A percentile compares a stretch with the other conserved stretches of the same genome.
Conservation (phyloP, 129 eudicot genomes). For the Artemisia tridentata region DNA sequence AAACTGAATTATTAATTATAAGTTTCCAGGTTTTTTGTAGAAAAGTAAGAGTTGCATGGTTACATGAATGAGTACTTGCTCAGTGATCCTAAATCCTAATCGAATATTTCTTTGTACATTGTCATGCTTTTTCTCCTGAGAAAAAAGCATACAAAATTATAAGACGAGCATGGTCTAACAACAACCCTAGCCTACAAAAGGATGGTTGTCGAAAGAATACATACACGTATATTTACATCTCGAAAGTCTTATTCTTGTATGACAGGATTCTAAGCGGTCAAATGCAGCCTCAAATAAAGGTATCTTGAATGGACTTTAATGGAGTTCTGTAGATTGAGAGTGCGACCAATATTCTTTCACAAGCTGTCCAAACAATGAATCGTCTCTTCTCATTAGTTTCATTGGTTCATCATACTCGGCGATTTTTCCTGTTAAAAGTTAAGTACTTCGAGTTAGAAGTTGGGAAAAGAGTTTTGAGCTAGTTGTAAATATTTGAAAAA, state of each 20-base stretch:
- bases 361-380: slow-evolving; percentile 82
- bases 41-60: no score
- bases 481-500: not conserved
- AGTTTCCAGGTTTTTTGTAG: no score
- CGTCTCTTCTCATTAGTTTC: slow-evolving; percentile 84
- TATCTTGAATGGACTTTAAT: slow-evolving; percentile 24
- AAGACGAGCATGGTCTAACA: slow-evolving; percentile 12
- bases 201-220: slow-evolving; percentile 12
- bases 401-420: slow-evolving; percentile 87
- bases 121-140: not conserved
- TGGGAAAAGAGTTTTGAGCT: not conserved
- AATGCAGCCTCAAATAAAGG: not conserved
- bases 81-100: slow-evolving; percentile 4
- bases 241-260: slow-evolving; percentile 16
- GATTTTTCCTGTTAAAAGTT: slow-evolving; percentile 58
- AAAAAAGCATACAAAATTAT: not conserved
- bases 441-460: not conserved
- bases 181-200: not conserved
- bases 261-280: slow-evolving; percentile 14
- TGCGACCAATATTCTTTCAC: slow-evolving; percentile 93
- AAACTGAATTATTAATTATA: no score
- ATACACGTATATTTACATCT: slow-evolving; percentile 13
- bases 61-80: not conserved
- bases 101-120: slow-evolving; percentile 9
- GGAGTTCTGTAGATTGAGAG: slow-evolving; percentile 52